Conservation (phyloP, 345 rosid species). For the Ceriops tagal region DNA sequence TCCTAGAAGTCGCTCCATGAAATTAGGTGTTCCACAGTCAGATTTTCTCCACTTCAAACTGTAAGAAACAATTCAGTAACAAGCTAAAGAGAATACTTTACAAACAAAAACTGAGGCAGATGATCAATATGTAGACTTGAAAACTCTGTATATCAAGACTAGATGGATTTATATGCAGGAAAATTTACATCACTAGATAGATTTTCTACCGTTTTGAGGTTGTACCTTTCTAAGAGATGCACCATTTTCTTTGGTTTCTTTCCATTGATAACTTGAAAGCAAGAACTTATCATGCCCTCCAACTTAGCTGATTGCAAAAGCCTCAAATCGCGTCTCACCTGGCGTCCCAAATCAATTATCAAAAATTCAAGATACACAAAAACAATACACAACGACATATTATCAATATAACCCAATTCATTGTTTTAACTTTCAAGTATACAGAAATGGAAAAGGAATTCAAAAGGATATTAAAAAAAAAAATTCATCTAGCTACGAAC, state of each 20-base stretch:
- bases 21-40: slow-evolving; percentile 55
- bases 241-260: slow-evolving; percentile 62
- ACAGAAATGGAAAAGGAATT: neutral
- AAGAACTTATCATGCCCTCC: slow-evolving; percentile 53
- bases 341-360: slow-evolving; percentile 1
- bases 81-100: neutral
- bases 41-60: slow-evolving; percentile 73
- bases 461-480: neutral
- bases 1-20: slow-evolving; percentile 73
- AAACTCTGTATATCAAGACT: neutral
- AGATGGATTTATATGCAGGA: neutral
- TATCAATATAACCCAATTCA: neutral
- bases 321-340: slow-evolving; percentile 90
- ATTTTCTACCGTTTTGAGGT: neutral
- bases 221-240: slow-evolving; percentile 73
- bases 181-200: neutral
- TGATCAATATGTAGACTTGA: no score
- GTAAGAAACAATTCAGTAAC: neutral
- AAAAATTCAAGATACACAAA: neutral
- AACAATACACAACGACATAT: neutral
- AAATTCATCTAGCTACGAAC: neutral
- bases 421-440: neutral
- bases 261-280: slow-evolving; percentile 63
- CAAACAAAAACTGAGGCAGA: neutral
- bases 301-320: slow-evolving; percentile 63